Percentiles rank a stretch among this genome's conserved stretches.
Evolutionary conservation across 148 eudicot genomes (phyloP).

Genomic region (Cornus florida): DNA sequence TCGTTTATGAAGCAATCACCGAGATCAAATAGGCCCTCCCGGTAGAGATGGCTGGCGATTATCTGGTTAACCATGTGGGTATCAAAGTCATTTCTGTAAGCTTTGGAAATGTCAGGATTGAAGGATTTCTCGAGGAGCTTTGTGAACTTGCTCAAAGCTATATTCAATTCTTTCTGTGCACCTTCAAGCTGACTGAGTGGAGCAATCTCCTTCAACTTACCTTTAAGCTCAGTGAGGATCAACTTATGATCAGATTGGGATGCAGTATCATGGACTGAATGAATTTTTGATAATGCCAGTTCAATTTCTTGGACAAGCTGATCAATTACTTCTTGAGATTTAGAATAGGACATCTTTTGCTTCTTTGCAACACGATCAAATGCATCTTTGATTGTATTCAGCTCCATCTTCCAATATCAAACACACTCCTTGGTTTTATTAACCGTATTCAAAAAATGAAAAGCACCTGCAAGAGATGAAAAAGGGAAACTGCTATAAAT

Average conservation of each 20-base stretch:
- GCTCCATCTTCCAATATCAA: constrained; percentile 50
- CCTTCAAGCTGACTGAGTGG: constrained; percentile 64
- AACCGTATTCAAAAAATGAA: background rate
- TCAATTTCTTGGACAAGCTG: constrained; percentile 60
- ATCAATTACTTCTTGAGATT: constrained; percentile 61
- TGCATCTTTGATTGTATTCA: constrained; percentile 70
- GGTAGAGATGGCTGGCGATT: constrained; percentile 70
- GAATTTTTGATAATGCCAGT: constrained; percentile 54
- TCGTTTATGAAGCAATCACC: constrained; percentile 79
- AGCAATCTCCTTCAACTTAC: constrained; percentile 65
- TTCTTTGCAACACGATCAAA: constrained; percentile 83
- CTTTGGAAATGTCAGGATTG: constrained; percentile 75
- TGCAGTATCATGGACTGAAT: constrained; percentile 31
- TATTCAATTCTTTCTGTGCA: constrained; percentile 68
- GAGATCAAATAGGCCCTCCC: constrained; percentile 67
- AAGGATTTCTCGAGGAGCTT: constrained; percentile 77
- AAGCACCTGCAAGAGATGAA: constrained; percentile 6
- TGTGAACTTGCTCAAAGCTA: constrained; percentile 61
- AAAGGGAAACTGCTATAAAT: background rate
- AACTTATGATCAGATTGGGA: constrained; percentile 41
- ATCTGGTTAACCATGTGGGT: constrained; percentile 62
- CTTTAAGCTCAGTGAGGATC: constrained; percentile 57
- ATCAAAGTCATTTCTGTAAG: constrained; percentile 70
- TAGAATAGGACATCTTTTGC: constrained; percentile 66
- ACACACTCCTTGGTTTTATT: background rate